Evolutionary conservation across 208 protist genomes (phyloP), one percentile per base, ranked within the genome.

Genomic region (Wallacemonas sp.): DNA sequence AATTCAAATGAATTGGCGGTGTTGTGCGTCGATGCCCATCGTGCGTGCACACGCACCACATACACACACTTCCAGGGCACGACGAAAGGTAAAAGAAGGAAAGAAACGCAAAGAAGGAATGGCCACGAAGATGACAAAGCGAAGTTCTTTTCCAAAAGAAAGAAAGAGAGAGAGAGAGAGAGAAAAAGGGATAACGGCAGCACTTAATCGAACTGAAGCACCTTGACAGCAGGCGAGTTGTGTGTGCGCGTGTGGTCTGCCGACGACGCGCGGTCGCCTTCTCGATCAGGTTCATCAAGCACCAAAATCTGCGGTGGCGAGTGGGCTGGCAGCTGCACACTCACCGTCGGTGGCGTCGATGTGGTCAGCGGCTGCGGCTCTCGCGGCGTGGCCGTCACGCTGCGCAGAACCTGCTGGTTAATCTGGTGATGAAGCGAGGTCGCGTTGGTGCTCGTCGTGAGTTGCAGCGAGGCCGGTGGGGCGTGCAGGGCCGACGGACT

Each of bases 401-500:
- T 59, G 52, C 52, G 52, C 26, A 59, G 52, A 3, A 59, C 52
- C 10, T 59, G 52, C 52, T 59, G 52, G 32, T 59, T 59, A 10
- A 59, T 59, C 31, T 59, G 52, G 22, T 59, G 52, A 23, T 59
- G 52, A 7, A 59, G 52, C 20, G 52, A 59, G 52, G 52, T 59
- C 22, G 52, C n/a, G 31, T 59, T 59, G 29, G 31, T 41, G 52
- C 52, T 44, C 32, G 52, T 41, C 20, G 52, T 59, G 14, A 59
- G 31, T 10, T 41, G 52, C 31, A 59, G 31, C 31, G 52, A 59
- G 18, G 52, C 16, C 0, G 52, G 52, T 20, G 52, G 11, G 12
- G 22, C 52, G 31, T 12, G 52, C 16, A 59, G 52, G 3, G 52
- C 52, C 5, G 52, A 59, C 12, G 52, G 52, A 22, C 52, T 42